Base-by-base conservation (phyloP, 345 rosid genomes). In the Eutrema japonicum region DNA sequence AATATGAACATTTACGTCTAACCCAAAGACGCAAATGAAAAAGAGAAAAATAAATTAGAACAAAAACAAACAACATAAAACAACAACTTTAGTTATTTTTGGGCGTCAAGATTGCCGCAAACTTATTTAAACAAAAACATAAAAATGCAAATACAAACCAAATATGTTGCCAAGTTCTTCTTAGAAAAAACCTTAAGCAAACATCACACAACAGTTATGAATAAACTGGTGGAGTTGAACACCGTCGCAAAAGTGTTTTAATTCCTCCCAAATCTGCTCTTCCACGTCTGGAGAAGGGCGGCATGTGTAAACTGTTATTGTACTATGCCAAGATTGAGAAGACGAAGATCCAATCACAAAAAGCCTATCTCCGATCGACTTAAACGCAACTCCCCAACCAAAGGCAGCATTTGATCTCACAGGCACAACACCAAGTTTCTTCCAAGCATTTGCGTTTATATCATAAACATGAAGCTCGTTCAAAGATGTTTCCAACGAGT, bases 251-350 rank as follows among this genome's bases (percentile, higher is more conserved):
- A 8, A 41, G 7, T 9, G 27, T 18, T 3, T 48, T 2, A 11
- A 0, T n/a, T 67, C 61, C 71, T 68, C 74, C 18, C 66, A 91
- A 11, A 33, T 72, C 77, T 85, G 35, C 51, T 67, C 83, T 60
- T 70, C 74, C 3, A 65, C 61, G 10, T 66, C 16, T 16, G 16
- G 16, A 27, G 67, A 66, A 0, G 91, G 94, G 46, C 65, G 70
- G 80, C 87, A 85, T 6, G 85, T 88, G 84, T 85, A 85, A 18
- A 87, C 79, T 0, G 81, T 74, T 92, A 85, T 80, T 42, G 77
- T 81, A 7, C 71, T 79, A 6, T 68, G 76, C 1, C 79, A 72
- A 38, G 58, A 29, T 3, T 78, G 72, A 59, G 69, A 61, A 1
- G 52, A 37, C 5, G 90, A 82, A 48, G 84, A 82, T 38, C 94